Conservation (phyloP, 2,329 filamentous ascomycete species). For the Colletotrichum zoysiae region DNA sequence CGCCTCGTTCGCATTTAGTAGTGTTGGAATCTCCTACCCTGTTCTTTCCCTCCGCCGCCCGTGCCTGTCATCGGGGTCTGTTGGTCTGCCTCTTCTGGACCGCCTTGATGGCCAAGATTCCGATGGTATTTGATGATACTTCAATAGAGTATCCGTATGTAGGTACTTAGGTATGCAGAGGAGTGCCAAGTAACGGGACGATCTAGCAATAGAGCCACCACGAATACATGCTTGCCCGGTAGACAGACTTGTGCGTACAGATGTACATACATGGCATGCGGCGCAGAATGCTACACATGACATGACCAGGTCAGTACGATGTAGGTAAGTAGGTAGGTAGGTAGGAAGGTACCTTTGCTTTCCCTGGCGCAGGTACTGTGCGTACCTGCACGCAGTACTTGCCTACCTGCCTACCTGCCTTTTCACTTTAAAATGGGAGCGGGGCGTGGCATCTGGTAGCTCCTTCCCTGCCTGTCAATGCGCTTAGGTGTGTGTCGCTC, state of each 20-base stretch:
- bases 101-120: neutral
- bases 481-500: constrained; percentile 27
- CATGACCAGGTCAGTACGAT: no score
- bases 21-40: neutral
- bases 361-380: constrained; percentile 5
- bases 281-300: neutral
- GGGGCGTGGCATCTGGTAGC: constrained; percentile 26
- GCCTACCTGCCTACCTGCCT: no score
- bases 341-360: neutral
- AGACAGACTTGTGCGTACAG: no score
- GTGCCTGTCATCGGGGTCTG: neutral
- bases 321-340: no score
- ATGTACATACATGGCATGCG: neutral
- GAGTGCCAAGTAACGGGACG: neutral
- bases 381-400: no score
- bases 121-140: neutral
- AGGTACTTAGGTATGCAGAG: neutral
- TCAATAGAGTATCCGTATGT: no score
- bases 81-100: neutral
- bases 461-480: constrained; percentile 35
- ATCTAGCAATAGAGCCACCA: neutral
- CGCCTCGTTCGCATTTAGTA: neutral
- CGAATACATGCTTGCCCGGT: neutral
- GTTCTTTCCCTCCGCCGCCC: neutral
- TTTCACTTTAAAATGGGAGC: constrained; percentile 8